phyloP scores from a whole-genome alignment of 179 eudicot species.

The Spergularia azorica region DNA sequence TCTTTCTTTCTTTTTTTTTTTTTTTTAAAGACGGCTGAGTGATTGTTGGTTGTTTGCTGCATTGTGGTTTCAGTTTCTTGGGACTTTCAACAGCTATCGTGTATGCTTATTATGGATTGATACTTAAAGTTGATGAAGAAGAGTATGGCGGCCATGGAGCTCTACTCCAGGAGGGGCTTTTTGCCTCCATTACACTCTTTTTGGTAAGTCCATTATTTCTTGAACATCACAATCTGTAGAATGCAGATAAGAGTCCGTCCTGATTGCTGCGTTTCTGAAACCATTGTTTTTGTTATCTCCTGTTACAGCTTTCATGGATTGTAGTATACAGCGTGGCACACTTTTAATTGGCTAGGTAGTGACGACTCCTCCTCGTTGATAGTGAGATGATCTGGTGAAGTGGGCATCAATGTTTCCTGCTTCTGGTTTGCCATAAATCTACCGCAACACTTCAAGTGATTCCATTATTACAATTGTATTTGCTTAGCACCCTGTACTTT shows the following conservation, averaged over 20 bases:
- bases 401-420: conserved; percentile 3
- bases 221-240: not conserved
- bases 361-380: conserved; percentile 15
- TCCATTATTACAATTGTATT: conserved; percentile 20
- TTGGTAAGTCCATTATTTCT: conserved; percentile 49
- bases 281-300: not conserved
- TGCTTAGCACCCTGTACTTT: conserved; percentile 27
- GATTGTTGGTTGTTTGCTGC: conserved; percentile 22
- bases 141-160: conserved; percentile 95
- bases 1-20: no score
- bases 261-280: not conserved
- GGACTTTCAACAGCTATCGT: conserved; percentile 73
- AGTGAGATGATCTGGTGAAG: conserved; percentile 18
- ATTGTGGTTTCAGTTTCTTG: conserved; percentile 48
- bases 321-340: conserved; percentile 93
- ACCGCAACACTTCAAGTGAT: conserved; percentile 21
- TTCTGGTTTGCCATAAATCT: conserved; percentile 16
- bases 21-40: no score
- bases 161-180: conserved; percentile 96
- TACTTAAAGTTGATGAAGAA: conserved; percentile 88
- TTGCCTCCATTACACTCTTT: conserved; percentile 86
- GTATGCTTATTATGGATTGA: conserved; percentile 80
- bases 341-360: conserved; percentile 51
- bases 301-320: conserved; percentile 82
- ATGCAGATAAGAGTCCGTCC: not conserved